phyloP scores from a whole-genome alignment of 2,329 filamentous ascomycete species.

The Stachybotrys echinatus region DNA sequence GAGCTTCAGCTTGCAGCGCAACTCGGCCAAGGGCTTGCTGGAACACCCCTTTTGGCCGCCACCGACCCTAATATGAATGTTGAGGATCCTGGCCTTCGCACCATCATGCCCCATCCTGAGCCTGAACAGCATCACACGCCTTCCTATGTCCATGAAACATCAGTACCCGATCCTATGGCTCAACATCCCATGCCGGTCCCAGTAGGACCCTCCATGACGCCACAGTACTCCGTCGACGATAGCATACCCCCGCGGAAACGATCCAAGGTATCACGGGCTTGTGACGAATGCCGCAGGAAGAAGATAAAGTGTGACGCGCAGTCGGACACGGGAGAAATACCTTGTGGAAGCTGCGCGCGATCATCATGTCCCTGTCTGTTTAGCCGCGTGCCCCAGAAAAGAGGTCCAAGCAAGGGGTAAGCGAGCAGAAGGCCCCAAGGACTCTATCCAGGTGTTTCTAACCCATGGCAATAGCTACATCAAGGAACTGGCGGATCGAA shows the following conservation, averaged over 20 bases:
- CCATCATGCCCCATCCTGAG: conserved; percentile 37
- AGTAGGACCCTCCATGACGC: conserved; percentile 29
- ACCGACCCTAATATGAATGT: conserved; percentile 39
- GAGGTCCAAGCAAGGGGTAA: conserved; percentile 83
- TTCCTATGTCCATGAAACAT: conserved; percentile 30
- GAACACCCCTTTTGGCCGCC: conserved; percentile 41
- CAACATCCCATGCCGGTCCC: conserved; percentile 28
- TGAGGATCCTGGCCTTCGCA: conserved; percentile 37
- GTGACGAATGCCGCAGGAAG: conserved; percentile 83
- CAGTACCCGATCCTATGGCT: conserved; percentile 28
- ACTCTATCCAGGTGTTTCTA: conserved; percentile 59
- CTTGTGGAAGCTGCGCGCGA: conserved; percentile 77
- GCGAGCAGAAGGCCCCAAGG: conserved; percentile 76
- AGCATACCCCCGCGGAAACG: conserved; percentile 67
- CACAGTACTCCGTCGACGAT: conserved; percentile 42
- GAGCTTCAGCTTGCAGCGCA: conserved; percentile 56
- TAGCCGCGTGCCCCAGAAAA: conserved; percentile 81
- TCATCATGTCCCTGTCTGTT: conserved; percentile 76
- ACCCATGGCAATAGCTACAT: conserved; percentile 60
- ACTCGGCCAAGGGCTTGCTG: conserved; percentile 48
- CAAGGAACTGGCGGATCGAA: conserved; percentile 81
- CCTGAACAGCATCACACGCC: conserved; percentile 28
- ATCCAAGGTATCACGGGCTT: conserved; percentile 82
- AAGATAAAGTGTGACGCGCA: conserved; percentile 86
- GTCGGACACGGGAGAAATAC: conserved; percentile 65